Evolutionary conservation across 495 filamentous ascomycete species (phyloP), one percentile per base, ranked within the genome.

Genomic region (Daldinia bambusicola): DNA sequence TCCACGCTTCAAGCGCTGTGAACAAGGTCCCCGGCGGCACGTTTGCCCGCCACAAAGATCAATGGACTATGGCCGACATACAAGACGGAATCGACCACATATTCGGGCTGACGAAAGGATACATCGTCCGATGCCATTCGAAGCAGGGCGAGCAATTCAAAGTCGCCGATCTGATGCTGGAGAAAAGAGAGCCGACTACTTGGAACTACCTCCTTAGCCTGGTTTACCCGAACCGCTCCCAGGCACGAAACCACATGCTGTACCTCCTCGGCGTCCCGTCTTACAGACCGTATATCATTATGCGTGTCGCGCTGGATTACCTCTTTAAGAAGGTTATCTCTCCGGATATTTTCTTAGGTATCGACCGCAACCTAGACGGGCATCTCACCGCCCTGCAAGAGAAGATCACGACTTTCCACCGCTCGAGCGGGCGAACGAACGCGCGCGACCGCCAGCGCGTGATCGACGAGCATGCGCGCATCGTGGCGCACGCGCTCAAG

Each of bases 381-480:
- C 65, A 66, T 31, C 61, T 73, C 1, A 40, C 37, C 0, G 65
- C 61, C 3, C 52, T 73, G 0, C 70, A 69, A 13, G 40, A 58
- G 6, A 12, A 51, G 2, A 73, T 73, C 14, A 6, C 6, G 9
- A 9, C 36, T 6, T 53, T 62, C 13, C 61, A 31, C 22, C 16
- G 43, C 0, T 6, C 30, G 12, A 36, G n/a, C 6, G 38, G 4
- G 32, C 22, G 10, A 1, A 1, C 7, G 12, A 20, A 58, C 4
- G 2, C 4, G 30, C 61, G 55, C 2, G 69, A 61, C 1, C 70
- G 75, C 20, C 75, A 76, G 41, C 55, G 52, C 2, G 58, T 72
- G 1, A 60, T 77, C 20, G 60, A 74, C 1, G 74, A 77, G 36
- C 75, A 77, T 37, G 67, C 75, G 0, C 57, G 55, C 7, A 62